Percentiles rank a stretch among this genome's conserved stretches.
phyloP scores from a whole-genome alignment of 73 alveolate species.

The Paramecium pentaurelia region DNA sequence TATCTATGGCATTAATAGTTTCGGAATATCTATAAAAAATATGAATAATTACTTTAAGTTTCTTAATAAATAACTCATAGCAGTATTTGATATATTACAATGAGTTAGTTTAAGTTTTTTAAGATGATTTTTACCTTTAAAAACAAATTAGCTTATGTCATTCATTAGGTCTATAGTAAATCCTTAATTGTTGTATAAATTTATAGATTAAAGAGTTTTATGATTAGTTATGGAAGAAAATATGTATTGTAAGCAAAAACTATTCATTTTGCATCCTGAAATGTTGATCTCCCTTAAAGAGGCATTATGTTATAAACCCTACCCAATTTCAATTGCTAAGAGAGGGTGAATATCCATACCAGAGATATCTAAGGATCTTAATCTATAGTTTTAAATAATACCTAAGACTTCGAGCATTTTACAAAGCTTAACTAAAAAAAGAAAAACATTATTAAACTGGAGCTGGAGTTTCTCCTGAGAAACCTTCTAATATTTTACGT shows the following conservation, averaged over 20 bases:
- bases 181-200: constrained; percentile 36
- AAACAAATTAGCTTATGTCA: constrained; percentile 16
- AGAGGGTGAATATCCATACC: constrained; percentile 32
- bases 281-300: constrained; percentile 12
- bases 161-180: constrained; percentile 49
- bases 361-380: neutral
- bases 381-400: neutral
- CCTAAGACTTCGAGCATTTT: constrained; percentile 25
- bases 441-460: constrained; percentile 17
- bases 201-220: constrained; percentile 10
- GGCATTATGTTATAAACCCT: constrained; percentile 16
- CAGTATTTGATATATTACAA: constrained; percentile 32
- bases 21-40: neutral
- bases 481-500: constrained; percentile 34
- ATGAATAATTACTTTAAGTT: neutral
- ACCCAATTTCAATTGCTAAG: constrained; percentile 27
- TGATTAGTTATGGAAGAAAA: constrained; percentile 38
- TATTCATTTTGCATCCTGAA: constrained; percentile 41
- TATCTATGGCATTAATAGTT: neutral
- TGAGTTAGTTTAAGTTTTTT: constrained; percentile 20
- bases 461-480: constrained; percentile 11
- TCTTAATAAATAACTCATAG: constrained; percentile 20
- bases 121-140: constrained; percentile 43
- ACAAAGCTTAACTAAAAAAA: neutral
- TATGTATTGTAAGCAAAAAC: constrained; percentile 18